Percentiles rank a stretch among this genome's conserved stretches.
Evolutionary conservation across 345 rosid species (phyloP).

Genomic region (Murraya koenigii): DNA sequence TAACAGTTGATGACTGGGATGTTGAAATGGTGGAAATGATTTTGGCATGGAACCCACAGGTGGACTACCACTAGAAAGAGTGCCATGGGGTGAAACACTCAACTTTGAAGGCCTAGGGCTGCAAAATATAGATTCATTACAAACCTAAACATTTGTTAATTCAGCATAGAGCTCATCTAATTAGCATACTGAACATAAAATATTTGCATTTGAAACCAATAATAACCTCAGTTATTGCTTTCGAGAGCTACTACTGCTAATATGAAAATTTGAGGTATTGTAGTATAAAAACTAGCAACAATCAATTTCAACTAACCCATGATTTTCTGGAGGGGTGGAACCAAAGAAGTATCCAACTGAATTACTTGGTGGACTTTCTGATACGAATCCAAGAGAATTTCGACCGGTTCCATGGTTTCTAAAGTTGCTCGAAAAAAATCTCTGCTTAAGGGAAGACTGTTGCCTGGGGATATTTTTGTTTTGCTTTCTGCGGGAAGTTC

Average conservation of each 20-base stretch:
- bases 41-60: constrained; percentile 97
- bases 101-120: constrained; percentile 76
- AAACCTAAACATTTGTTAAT: not conserved
- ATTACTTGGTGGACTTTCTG: constrained; percentile 96
- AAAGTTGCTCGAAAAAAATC: constrained; percentile 82
- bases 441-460: constrained; percentile 56
- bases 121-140: constrained; percentile 23
- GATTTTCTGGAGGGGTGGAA: constrained; percentile 90
- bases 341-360: constrained; percentile 95
- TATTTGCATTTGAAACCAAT: not conserved
- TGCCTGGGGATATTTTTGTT: constrained; percentile 59
- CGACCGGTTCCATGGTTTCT: constrained; percentile 60
- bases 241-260: not conserved
- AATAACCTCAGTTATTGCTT: not conserved
- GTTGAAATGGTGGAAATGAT: constrained; percentile 89
- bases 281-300: not conserved
- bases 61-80: constrained; percentile 78
- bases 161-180: not conserved
- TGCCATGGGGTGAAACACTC: constrained; percentile 74
- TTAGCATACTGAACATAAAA: not conserved
- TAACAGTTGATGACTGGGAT: constrained; percentile 91
- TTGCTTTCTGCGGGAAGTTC: constrained; percentile 58
- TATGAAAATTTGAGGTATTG: not conserved
- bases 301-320: constrained; percentile 60
- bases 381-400: constrained; percentile 50